Percentiles rank a stretch among this genome's conserved stretches.
phyloP scores from a whole-genome alignment of 2,329 filamentous ascomycete species.

The Fusarium sp. region DNA sequence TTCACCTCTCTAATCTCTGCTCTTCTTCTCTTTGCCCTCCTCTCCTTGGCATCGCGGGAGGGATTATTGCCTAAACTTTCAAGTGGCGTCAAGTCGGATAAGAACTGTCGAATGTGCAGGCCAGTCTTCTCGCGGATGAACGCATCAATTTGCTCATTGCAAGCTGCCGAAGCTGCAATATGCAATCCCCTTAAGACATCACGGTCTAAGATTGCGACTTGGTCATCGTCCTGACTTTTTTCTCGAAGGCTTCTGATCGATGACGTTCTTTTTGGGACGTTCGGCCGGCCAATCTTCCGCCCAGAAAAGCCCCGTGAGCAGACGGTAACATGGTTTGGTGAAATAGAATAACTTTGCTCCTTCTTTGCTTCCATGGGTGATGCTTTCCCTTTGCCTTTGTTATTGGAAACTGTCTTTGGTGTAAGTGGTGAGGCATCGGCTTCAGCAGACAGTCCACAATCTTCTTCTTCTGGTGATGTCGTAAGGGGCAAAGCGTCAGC shows the following conservation, averaged over 20 bases:
- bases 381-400: background rate
- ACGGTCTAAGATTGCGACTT: constrained; percentile 58
- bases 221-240: constrained; percentile 49
- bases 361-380: background rate
- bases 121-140: constrained; percentile 65
- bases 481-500: background rate
- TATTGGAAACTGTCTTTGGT: background rate
- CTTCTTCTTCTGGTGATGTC: background rate
- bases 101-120: constrained; percentile 64
- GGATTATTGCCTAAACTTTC: constrained; percentile 57
- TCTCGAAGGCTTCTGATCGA: constrained; percentile 48
- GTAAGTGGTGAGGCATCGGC: background rate
- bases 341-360: background rate
- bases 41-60: constrained; percentile 40
- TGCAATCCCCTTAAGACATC: constrained; percentile 67
- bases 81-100: constrained; percentile 65
- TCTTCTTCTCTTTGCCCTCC: constrained; percentile 47
- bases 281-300: constrained; percentile 47
- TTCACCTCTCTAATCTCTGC: constrained; percentile 53
- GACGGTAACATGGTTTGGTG: constrained; percentile 42
- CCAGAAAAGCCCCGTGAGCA: constrained; percentile 47
- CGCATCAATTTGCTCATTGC: constrained; percentile 65
- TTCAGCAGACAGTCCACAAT: background rate
- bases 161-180: constrained; percentile 67
- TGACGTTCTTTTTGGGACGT: constrained; percentile 53